Conservation (phyloP, 2,329 filamentous ascomycete species). For the Fusarium duplospermum region DNA sequence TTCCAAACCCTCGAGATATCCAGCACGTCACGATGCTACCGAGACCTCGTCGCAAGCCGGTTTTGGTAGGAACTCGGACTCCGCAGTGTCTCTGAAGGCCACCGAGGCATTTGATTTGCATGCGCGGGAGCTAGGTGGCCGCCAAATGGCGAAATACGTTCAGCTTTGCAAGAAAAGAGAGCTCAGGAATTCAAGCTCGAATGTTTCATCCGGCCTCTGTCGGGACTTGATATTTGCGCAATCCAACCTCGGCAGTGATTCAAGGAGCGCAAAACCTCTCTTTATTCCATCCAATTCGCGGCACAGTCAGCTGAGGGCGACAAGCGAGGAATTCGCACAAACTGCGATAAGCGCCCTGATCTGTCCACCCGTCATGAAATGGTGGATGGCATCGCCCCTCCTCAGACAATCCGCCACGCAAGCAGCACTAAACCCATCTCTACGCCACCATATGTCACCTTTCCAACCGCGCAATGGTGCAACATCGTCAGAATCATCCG, state of each 20-base stretch:
- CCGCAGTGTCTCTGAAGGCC: conserved; percentile 2
- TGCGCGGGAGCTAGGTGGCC: conserved; percentile 3
- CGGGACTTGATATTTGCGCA: not conserved
- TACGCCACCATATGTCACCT: conserved; percentile 43
- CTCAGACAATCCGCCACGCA: conserved; percentile 43
- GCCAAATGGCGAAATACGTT: conserved; percentile 3
- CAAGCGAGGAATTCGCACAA: conserved; percentile 5
- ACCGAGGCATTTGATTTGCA: conserved; percentile 23
- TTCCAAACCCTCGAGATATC: conserved; percentile 1
- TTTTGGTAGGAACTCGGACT: not conserved
- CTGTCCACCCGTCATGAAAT: conserved; percentile 31
- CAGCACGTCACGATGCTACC: conserved; percentile 8
- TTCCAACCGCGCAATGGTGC: conserved; percentile 18
- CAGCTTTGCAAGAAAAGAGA: conserved; percentile 15
- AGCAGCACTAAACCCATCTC: conserved; percentile 43
- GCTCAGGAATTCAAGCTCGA: conserved; percentile 19
- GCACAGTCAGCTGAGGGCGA: not conserved
- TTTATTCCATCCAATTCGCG: not conserved
- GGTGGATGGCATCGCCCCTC: conserved; percentile 43
- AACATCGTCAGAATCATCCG: conserved; percentile 26
- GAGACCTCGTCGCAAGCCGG: conserved; percentile 28
- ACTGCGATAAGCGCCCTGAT: conserved; percentile 1
- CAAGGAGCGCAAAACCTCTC: not conserved
- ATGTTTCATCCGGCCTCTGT: conserved; percentile 23
- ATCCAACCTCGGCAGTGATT: not conserved